phyloP scores from a whole-genome alignment of 2,329 filamentous ascomycete species.

The Lomentospora prolificans region DNA sequence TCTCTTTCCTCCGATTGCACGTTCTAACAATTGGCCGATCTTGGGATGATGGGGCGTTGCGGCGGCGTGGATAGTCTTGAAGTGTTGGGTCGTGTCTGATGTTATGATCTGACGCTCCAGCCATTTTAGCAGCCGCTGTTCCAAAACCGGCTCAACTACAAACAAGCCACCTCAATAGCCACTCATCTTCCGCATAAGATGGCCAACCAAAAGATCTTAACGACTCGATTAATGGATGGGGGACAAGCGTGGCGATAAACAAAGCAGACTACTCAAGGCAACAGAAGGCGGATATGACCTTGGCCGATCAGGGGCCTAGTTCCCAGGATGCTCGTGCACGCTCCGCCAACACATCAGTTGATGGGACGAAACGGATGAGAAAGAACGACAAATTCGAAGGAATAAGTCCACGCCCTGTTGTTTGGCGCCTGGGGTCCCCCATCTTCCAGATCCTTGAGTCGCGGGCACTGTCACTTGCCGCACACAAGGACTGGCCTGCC shows the following conservation, averaged over 20 bases:
- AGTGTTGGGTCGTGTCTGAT: too few relatives aligned
- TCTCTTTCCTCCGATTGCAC: neutral
- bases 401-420: neutral
- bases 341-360: neutral
- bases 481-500: neutral
- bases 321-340: neutral
- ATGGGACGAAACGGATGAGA: neutral
- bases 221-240: neutral
- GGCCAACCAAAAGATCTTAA: neutral
- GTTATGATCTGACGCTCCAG: constrained; percentile 7
- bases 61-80: too few relatives aligned
- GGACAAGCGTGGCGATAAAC: neutral
- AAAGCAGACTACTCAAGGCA: neutral
- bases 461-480: neutral
- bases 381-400: neutral
- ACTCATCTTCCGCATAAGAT: neutral
- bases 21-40: neutral
- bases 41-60: neutral
- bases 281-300: neutral
- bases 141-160: constrained; percentile 7
- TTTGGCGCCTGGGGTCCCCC: neutral
- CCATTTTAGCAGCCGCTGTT: constrained; percentile 9
- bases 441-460: neutral
- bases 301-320: neutral
- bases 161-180: neutral